Percentiles rank a stretch among this genome's conserved stretches.
phyloP scores from a whole-genome alignment of 495 filamentous ascomycete genomes.

The Clohesyomyces aquaticus region DNA sequence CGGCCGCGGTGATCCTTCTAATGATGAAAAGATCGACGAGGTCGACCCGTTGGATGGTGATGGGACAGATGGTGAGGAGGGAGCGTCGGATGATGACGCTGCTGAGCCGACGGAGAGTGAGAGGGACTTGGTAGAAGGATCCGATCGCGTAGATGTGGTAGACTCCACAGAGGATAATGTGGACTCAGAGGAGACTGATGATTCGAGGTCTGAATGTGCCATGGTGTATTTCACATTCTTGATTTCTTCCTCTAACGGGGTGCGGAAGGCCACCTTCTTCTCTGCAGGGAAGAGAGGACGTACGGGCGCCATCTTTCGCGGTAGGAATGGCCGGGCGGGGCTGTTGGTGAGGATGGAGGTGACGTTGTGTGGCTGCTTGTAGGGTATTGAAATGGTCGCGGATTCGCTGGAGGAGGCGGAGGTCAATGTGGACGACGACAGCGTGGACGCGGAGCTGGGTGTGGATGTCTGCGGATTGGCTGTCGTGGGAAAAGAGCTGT shows the following conservation, averaged over 20 bases:
- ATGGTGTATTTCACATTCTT: constrained; percentile 56
- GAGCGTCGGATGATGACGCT: constrained; percentile 2
- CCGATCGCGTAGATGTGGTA: constrained; percentile 17
- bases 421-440: constrained; percentile 37
- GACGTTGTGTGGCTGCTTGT: constrained; percentile 45
- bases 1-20: constrained; percentile 29
- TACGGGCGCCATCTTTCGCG: constrained; percentile 46
- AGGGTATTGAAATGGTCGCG: constrained; percentile 41
- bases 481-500: constrained; percentile 25
- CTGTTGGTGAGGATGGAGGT: constrained; percentile 48
- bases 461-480: constrained; percentile 27
- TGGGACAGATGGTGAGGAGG: constrained; percentile 16
- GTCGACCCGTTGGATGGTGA: constrained; percentile 17
- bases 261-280: constrained; percentile 61
- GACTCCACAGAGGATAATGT: constrained; percentile 28
- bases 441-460: constrained; percentile 37
- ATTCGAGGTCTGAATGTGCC: constrained; percentile 55
- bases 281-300: constrained; percentile 61
- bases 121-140: constrained; percentile 3
- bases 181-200: constrained; percentile 41
- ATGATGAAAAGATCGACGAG: constrained; percentile 25
- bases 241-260: constrained; percentile 60
- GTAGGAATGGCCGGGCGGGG: constrained; percentile 45
- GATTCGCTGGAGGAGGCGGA: constrained; percentile 42
- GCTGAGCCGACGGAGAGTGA: constrained; percentile 5